phyloP scores from a whole-genome alignment of 345 rosid genomes.

The thale cress (Arabidopsis thaliana) region TAIR10.1 NC_003074.8:7214001-7214500 shows the following conservation, averaged over 20 bases:
- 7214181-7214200: neutral
- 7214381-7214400: constrained; percentile 6
- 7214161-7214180: constrained; percentile 36
- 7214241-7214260: neutral
- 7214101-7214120: constrained; percentile 54
- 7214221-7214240: constrained; percentile 6
- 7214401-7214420: neutral
- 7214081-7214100: constrained; percentile 55
- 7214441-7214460: constrained; percentile 3
- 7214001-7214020: neutral
- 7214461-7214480: neutral
- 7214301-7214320: constrained; percentile 22
- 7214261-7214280: neutral
- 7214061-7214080: neutral
- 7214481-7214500: neutral
- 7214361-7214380: constrained; percentile 23
- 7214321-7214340: constrained; percentile 24
- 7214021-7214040: constrained; percentile 18
- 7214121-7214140: constrained; percentile 43
- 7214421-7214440: neutral
- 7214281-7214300: neutral
- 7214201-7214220: neutral
- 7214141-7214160: constrained; percentile 52
- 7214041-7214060: constrained; percentile 42
- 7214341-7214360: constrained; percentile 24